Conservation (phyloP, 2,329 filamentous ascomycete species). For the Myriosclerotinia duriaeana region DNA sequence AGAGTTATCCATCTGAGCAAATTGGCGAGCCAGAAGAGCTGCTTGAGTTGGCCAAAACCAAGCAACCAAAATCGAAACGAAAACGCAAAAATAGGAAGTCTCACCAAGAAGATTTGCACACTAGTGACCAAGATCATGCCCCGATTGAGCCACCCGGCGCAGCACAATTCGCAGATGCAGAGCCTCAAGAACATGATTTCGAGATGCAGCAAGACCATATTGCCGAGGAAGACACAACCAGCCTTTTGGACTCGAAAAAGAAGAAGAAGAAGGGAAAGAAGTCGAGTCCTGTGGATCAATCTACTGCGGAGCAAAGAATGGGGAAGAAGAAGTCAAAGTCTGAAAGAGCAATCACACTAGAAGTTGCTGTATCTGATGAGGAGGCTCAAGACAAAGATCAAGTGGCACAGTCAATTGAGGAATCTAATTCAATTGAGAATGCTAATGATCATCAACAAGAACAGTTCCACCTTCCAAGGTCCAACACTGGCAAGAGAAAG, state of each 20-base stretch:
- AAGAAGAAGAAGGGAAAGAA: conserved; percentile 13
- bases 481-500: conserved; percentile 10
- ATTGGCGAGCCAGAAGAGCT: background rate
- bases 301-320: background rate
- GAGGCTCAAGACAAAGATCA: background rate
- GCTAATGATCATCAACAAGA: background rate
- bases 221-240: background rate
- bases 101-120: background rate
- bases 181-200: background rate
- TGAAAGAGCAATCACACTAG: background rate
- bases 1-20: background rate
- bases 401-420: background rate
- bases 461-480: background rate
- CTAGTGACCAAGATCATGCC: background rate
- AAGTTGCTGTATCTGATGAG: background rate
- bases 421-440: background rate
- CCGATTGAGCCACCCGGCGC: background rate
- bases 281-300: background rate
- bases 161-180: conserved; percentile 1
- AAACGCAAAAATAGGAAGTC: conserved; percentile 17
- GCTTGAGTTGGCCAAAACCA: background rate
- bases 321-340: background rate
- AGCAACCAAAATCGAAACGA: background rate
- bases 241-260: background rate
- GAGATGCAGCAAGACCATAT: background rate